Evolutionary conservation across 352 stramenopile species (phyloP), one percentile per base, ranked within the genome.

Genomic region (Phytopythium litorale): DNA sequence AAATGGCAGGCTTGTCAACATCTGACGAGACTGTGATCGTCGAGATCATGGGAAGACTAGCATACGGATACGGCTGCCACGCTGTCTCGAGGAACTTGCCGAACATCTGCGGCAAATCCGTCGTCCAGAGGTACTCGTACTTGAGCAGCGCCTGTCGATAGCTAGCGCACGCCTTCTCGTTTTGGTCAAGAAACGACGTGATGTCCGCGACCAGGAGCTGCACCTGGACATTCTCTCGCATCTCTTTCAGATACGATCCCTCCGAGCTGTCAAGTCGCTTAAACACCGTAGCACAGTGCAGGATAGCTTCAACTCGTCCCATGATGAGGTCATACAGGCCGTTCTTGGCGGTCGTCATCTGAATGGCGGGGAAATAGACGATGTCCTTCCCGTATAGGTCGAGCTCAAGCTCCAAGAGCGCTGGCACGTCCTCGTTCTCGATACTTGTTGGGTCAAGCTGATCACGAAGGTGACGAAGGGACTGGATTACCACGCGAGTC

Each of bases 101-200:
- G 38, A 98, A 98, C 79, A 97, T 96, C 25, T 87, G 73, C 15
- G 93, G 69, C 32, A 98, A 66, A 51, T 98, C 90, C 3, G 91
- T 97, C 13, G 79, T 94, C 91, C 91, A 98, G 12, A 98, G 62
- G 68, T 98, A 97, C 52, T 96, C 87, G 64, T 97, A 98, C 62
- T 96, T 96, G 12, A 72, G 80, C n/a, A 97, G 76, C 21, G 92
- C 79, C 8, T 69, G 46, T 21, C 85, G 80, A 49, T 84, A 93
- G 3, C 81, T 73, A 5, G 71, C 61, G 18, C 81, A 88, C 7
- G 78, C 74, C 8, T 68, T 68, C 54, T 97, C 88, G 40, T 94
- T 97, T 9, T 79, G 66, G 50, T 96, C 79, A 0, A 97, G 68
- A 50, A 91, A 92, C 28, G 74, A 73, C 56, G 87, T 89, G 38